Evolutionary conservation across 1,284 basidiomycete species (phyloP).

Genomic region (Irpex sp.): DNA sequence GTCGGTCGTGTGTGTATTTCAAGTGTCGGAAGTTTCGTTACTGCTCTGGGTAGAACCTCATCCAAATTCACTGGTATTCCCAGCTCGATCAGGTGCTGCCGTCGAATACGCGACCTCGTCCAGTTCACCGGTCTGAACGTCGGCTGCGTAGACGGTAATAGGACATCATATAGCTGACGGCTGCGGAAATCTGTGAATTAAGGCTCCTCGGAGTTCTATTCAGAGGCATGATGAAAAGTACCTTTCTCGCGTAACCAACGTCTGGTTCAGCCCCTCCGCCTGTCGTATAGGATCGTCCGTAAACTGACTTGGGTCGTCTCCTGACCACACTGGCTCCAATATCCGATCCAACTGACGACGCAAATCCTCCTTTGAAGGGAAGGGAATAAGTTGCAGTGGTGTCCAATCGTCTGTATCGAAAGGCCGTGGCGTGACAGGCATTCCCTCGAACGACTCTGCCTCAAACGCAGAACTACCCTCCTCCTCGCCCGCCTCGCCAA

Average conservation of each 20-base stretch:
- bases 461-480: slow-evolving; percentile 32
- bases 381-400: slow-evolving; percentile 61
- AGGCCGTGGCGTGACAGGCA: slow-evolving; percentile 34
- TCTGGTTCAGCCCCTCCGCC: slow-evolving; percentile 75
- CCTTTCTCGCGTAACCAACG: slow-evolving; percentile 74
- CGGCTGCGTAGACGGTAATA: slow-evolving; percentile 59
- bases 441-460: slow-evolving; percentile 40
- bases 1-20: slow-evolving; percentile 80
- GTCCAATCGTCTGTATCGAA: slow-evolving; percentile 44
- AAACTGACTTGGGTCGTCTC: slow-evolving; percentile 45
- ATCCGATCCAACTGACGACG: slow-evolving; percentile 61
- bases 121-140: slow-evolving; percentile 82
- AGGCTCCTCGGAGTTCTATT: slow-evolving; percentile 15
- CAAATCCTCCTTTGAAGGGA: slow-evolving; percentile 55
- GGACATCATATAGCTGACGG: slow-evolving; percentile 70
- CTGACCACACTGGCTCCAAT: slow-evolving; percentile 61
- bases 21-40: slow-evolving; percentile 71
- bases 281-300: slow-evolving; percentile 76
- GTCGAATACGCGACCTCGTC: slow-evolving; percentile 84
- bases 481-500: slow-evolving; percentile 60
- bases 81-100: slow-evolving; percentile 85
- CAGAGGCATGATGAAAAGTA: slow-evolving; percentile 31
- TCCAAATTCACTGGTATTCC: slow-evolving; percentile 93
- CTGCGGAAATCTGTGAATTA: slow-evolving; percentile 40
- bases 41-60: slow-evolving; percentile 78